A percentile compares a stretch with the other conserved stretches of the same genome.
Evolutionary conservation across 1,139 yeast genomes (phyloP).

Genomic region (Eremothecium cymbalariae): DNA sequence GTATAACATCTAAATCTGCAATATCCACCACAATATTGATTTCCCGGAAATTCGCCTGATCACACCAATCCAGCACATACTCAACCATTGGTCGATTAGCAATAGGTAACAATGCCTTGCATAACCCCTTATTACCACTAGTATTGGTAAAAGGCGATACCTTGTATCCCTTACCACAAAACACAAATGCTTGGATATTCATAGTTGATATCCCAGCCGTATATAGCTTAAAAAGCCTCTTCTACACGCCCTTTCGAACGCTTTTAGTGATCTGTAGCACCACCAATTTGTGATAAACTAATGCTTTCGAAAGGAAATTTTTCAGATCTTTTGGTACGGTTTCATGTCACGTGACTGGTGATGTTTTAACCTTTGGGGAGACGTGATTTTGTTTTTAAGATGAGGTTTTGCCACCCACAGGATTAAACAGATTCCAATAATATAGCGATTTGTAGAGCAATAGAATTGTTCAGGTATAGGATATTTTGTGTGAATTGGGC

Average conservation of each 20-base stretch:
- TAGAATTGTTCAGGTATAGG: no score
- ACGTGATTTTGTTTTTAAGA: no score
- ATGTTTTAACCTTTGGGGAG: background rate
- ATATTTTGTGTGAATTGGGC: no score
- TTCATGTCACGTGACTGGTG: conserved; percentile 1
- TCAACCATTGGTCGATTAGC: conserved; percentile 88
- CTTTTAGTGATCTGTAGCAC: background rate
- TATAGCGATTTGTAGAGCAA: no score
- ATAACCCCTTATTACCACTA: conserved; percentile 42
- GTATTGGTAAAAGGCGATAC: conserved; percentile 64
- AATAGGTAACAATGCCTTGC: conserved; percentile 82
- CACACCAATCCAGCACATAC: conserved; percentile 90
- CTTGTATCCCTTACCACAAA: conserved; percentile 77
- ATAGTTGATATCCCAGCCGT: conserved; percentile 31
- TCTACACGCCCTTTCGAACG: background rate
- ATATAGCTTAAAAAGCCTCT: background rate
- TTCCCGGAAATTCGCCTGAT: conserved; percentile 65
- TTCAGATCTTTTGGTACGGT: conserved; percentile 3
- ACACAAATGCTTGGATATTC: conserved; percentile 88
- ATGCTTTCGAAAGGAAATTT: background rate
- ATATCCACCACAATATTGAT: conserved; percentile 47
- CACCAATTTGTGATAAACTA: background rate
- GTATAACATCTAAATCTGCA: conserved; percentile 31
- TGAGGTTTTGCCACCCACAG: background rate
- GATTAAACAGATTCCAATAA: background rate